Base-by-base conservation (phyloP, 306 rosid genomes). In the Quercus glauca region DNA sequence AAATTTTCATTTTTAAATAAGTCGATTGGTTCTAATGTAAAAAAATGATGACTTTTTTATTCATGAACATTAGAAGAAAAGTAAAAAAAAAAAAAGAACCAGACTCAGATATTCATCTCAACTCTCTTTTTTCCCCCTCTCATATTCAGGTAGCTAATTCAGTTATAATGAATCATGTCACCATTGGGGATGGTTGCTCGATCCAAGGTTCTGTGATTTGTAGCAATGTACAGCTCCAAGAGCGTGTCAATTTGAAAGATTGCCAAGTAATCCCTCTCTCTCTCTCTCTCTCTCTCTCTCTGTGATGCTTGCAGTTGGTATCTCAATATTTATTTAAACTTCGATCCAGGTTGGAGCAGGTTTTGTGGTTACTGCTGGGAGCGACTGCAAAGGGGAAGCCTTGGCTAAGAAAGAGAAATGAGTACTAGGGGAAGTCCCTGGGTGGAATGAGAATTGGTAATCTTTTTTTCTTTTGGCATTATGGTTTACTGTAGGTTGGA, bases 181-280 rank as follows among this genome's bases (percentile, higher is more conserved):
- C 98, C 23, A 91, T 96, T 71, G 97, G 88, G 53, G 99, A 96
- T 61, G 88, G 86, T 76, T 90, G 98, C 85, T 90, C 98, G 23
- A 90, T 96, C 78, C 97, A 96, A 88, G 97, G 97, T 78, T 96
- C 99, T 20, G 89, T 93, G 37, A 81, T 96, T 69, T 93, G 99
- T 88, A 93, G 98, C 91, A 93, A 93, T 13, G 99, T 85, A 35
- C 99, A 93, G 88, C 91, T 96, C 83, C 99, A 96, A 82, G 99
- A 96, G 70, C 99, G 91, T 18, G 96, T 84, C 55, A 89, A 86
- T 19, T 83, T 96, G 68, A 93, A 85, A 90, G 98, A 96, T 84
- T 96, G 99, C 59, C 99, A 96, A 86, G 99, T 95, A 84, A 78
- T 81, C n/a, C n/a, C n/a, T n/a, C n/a, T n/a, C n/a, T n/a, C 59